A percentile compares a stretch with the other conserved stretches of the same genome.
phyloP scores from a whole-genome alignment of 2,329 filamentous ascomycete genomes.

The Arachnomyces sp. region DNA sequence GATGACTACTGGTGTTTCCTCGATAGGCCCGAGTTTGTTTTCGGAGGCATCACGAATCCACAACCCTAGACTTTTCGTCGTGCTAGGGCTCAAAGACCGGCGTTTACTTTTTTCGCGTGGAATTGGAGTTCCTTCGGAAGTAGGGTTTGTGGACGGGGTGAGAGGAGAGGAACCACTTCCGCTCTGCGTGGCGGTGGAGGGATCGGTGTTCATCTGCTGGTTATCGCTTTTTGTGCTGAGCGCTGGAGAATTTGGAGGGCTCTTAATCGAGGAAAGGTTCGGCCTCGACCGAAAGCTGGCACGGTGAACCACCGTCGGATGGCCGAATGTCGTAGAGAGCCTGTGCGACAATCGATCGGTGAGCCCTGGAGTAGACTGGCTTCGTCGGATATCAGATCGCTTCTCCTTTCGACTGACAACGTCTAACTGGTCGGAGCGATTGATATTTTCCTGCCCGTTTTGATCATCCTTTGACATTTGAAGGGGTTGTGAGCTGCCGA shows the following conservation, averaged over 20 bases:
- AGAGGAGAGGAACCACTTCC: conserved; percentile 23
- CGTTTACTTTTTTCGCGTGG: conserved; percentile 13
- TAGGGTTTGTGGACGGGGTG: conserved; percentile 27
- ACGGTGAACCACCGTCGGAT: conserved; percentile 35
- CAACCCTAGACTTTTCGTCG: background rate
- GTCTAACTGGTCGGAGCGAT: too few relatives aligned
- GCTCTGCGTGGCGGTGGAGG: conserved; percentile 22
- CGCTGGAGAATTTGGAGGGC: conserved; percentile 7
- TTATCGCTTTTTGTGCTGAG: conserved; percentile 21
- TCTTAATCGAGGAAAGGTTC: conserved; percentile 20
- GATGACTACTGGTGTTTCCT: conserved; percentile 10
- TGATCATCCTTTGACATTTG: too few relatives aligned
- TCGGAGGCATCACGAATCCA: conserved; percentile 1
- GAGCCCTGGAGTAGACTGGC: conserved; percentile 22
- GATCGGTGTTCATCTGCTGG: conserved; percentile 25
- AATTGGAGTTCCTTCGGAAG: conserved; percentile 25
- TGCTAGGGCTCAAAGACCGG: conserved; percentile 2
- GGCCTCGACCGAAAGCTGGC: conserved; percentile 26
- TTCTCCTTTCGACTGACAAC: too few relatives aligned
- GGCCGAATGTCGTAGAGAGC: conserved; percentile 32
- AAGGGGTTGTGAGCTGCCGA: too few relatives aligned
- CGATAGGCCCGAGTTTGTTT: conserved; percentile 6
- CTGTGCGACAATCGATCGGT: conserved; percentile 29
- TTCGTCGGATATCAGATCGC: conserved; percentile 9
- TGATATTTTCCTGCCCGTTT: too few relatives aligned